A percentile compares a stretch with the other conserved stretches of the same genome.
Evolutionary conservation across 345 rosid species (phyloP).

Genomic region (thale cress (Arabidopsis thaliana)): TAIR10.1 NC_003071.7:11854501-11855000

Average conservation of each 20-base stretch:
- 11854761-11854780: conserved; percentile 97
- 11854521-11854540: conserved; percentile 1
- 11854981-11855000: conserved; percentile 83
- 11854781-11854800: conserved; percentile 90
- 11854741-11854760: conserved; percentile 95
- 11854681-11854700: conserved; percentile 79
- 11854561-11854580: conserved; percentile 91
- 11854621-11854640: conserved; percentile 80
- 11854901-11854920: conserved; percentile 1
- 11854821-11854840: conserved; percentile 92
- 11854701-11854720: conserved; percentile 90
- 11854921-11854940: not conserved
- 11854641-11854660: conserved; percentile 77
- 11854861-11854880: not conserved
- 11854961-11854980: conserved; percentile 99
- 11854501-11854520: conserved; percentile 9
- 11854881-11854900: not conserved
- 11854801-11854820: conserved; percentile 86
- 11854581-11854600: conserved; percentile 89
- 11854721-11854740: conserved; percentile 90
- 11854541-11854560: conserved; percentile 85
- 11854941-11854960: not conserved
- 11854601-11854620: conserved; percentile 80
- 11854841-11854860: conserved; percentile 46
- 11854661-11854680: conserved; percentile 89